Evolutionary conservation across 1,139 yeast species (phyloP), one percentile per base, ranked within the genome.

Genomic region (Saccharomyces hybrid): DNA sequence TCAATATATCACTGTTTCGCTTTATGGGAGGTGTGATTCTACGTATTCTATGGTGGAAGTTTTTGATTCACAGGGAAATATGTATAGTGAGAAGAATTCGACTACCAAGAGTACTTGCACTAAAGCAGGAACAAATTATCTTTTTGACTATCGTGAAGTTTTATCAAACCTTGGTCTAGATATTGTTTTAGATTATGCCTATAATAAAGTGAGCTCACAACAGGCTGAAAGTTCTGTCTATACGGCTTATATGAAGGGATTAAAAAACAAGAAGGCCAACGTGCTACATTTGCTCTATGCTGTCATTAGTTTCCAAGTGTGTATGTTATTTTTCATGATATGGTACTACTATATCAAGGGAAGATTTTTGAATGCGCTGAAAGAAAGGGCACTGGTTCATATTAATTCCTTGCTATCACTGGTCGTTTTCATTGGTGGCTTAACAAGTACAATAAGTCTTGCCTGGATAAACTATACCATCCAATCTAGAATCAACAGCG

Each of bases 151-250:
- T 54, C 59, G 67, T 55, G 60, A 61, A 20, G 55, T 63, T 1
- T 53, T 68, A 27, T 48, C 57, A 3, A 57, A 58, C 16, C 51
- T 64, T 6, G 69, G 69, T 1, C 55, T 68, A 28, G 61, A 62
- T 23, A 64, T 66, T 11, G 62, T 68, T n/a, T 47, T 68, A 44
- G 64, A 61, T 48, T 68, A 61, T 51, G 70, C 69, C 2, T 68
- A 67, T 55, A 28, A 57, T 5, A 28, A 48, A 42, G 13, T 27
- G 9, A 44, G 47, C 3, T 38, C 44, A 5, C 44, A 38, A 16
- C 25, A 20, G 25, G 44, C 44, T 3, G 47, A 32, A 6, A 28
- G 54, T 1, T 29, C 48, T 27, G 28, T 51, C 4, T 67, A 65
- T 48, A 49, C 44, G 5, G 34, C 38, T 4, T 65, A 59, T 48